Percentiles rank a stretch among this genome's conserved stretches.
phyloP scores from a whole-genome alignment of 805 yeast species.

The Nakazawaea peltata region DNA sequence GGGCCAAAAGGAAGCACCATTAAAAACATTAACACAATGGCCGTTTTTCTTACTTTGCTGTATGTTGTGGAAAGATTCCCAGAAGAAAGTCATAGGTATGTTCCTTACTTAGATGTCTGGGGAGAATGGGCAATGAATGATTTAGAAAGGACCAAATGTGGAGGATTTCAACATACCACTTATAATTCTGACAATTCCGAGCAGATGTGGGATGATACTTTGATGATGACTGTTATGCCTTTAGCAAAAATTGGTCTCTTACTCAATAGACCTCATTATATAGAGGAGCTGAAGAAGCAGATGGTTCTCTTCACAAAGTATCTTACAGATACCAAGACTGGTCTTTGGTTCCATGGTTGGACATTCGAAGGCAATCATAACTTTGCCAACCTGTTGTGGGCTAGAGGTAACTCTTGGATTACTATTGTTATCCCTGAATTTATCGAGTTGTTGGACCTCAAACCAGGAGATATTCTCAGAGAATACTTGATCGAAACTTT shows the following conservation, averaged over 20 bases:
- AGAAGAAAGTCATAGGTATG: slow-evolving; percentile 13
- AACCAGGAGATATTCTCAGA: slow-evolving; percentile 21
- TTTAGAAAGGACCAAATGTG: slow-evolving; percentile 23
- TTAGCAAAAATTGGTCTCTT: slow-evolving; percentile 24
- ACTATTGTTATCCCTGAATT: slow-evolving; percentile 29
- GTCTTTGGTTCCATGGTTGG: slow-evolving; percentile 28
- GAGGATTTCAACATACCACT: slow-evolving; percentile 29
- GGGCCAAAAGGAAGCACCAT: slow-evolving; percentile 22
- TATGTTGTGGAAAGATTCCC: slow-evolving; percentile 19
- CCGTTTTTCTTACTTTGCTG: slow-evolving; percentile 25
- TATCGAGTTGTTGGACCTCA: slow-evolving; percentile 22
- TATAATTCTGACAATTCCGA: slow-evolving; percentile 21
- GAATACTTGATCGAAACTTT: slow-evolving; percentile 21
- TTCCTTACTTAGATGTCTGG: slow-evolving; percentile 27
- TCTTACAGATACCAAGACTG: slow-evolving; percentile 22
- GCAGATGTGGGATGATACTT: slow-evolving; percentile 25
- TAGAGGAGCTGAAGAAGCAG: slow-evolving; percentile 27
- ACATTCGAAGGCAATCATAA: slow-evolving; percentile 20
- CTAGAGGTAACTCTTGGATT: slow-evolving; percentile 28
- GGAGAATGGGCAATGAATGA: slow-evolving; percentile 26
- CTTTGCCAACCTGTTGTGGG: slow-evolving; percentile 25
- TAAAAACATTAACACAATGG: slow-evolving; percentile 28
- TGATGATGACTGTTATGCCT: slow-evolving; percentile 30
- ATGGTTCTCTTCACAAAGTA: slow-evolving; percentile 25
- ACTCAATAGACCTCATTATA: slow-evolving; percentile 22